Evolutionary conservation across 305 asterid species (phyloP).

Genomic region (Caryopteris hybrid): DNA sequence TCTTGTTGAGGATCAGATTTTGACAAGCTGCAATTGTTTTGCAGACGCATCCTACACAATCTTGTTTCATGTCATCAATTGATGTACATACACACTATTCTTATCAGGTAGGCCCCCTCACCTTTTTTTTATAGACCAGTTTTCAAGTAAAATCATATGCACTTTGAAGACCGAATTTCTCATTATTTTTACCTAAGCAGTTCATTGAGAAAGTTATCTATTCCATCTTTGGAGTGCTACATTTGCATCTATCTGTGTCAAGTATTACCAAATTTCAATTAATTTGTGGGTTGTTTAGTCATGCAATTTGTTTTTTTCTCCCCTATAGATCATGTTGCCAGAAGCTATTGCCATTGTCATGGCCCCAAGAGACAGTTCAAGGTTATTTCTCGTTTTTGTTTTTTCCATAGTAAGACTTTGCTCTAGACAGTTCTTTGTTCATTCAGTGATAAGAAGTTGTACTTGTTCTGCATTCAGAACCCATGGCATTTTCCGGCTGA

Average conservation of each 20-base stretch:
- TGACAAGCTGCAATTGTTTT: constrained; percentile 26
- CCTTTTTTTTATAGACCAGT: no score
- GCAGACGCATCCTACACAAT: constrained; percentile 99
- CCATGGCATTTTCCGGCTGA: constrained; percentile 89
- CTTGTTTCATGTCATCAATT: constrained; percentile 98
- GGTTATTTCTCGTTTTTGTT: constrained; percentile 28
- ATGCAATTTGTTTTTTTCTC: constrained; percentile 10
- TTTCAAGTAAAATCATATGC: neutral
- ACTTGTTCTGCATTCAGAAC: constrained; percentile 35
- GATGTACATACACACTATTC: constrained; percentile 97
- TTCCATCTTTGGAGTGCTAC: neutral
- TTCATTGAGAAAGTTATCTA: neutral
- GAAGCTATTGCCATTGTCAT: constrained; percentile 97
- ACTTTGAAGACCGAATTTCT: neutral
- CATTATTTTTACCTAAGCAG: neutral
- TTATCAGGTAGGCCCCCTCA: constrained; percentile 63
- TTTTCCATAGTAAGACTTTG: neutral
- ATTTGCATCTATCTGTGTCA: neutral
- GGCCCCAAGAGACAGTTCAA: constrained; percentile 91
- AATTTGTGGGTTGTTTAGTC: neutral
- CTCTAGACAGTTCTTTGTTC: neutral
- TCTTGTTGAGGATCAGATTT: constrained; percentile 12
- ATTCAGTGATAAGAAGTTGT: neutral
- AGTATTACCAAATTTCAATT: neutral
- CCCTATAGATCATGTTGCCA: constrained; percentile 86